A percentile compares a stretch with the other conserved stretches of the same genome.
Conservation (phyloP, 129 eudicot species). For the Silybum marianum region DNA sequence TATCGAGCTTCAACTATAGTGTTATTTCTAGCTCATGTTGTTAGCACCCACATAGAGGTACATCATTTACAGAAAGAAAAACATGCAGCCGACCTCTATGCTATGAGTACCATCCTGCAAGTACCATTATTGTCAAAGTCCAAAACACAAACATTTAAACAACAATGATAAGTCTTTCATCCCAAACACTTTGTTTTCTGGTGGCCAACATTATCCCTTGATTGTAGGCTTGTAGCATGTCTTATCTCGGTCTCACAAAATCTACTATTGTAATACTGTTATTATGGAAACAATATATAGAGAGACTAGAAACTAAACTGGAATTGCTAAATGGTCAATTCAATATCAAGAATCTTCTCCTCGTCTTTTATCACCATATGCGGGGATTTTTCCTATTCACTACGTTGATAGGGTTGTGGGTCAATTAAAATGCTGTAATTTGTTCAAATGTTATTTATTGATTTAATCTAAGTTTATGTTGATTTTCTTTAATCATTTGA, state of each 20-base stretch:
- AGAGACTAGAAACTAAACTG: neutral
- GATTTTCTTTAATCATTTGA: constrained; percentile 12
- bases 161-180: neutral
- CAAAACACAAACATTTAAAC: neutral
- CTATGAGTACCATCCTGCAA: neutral
- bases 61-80: neutral
- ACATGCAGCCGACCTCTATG: neutral
- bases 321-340: neutral
- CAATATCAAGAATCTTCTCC: neutral
- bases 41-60: neutral
- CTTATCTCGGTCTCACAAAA: neutral
- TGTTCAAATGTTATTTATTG: constrained; percentile 4
- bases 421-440: neutral
- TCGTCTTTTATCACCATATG: neutral
- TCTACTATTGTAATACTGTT: neutral
- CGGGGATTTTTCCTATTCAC: neutral
- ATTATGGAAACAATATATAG: neutral
- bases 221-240: neutral
- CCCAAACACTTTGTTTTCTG: neutral
- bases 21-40: neutral
- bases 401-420: neutral
- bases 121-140: neutral
- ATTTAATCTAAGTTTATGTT: constrained; percentile 23
- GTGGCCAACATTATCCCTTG: neutral
- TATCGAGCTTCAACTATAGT: neutral